phyloP scores from a whole-genome alignment of 805 yeast species.

The Clavispora carvajalis region DNA sequence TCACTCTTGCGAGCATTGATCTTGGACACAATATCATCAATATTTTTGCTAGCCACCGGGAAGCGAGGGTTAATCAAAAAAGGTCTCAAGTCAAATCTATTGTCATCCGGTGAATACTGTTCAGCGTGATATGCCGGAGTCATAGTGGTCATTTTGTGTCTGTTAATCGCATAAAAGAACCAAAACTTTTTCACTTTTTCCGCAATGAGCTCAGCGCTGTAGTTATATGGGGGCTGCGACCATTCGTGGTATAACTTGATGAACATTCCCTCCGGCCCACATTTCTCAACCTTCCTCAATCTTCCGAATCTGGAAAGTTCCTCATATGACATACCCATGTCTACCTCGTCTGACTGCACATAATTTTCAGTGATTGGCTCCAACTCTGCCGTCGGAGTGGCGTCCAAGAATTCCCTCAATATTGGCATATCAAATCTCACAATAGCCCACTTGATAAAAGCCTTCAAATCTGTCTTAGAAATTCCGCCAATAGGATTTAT shows the following conservation, averaged over 20 bases:
- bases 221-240: conserved; percentile 61
- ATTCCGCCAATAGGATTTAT: conserved; percentile 98
- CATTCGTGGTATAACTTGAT: conserved; percentile 85
- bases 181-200: conserved; percentile 89
- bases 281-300: conserved; percentile 83
- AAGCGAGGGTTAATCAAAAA: conserved; percentile 86
- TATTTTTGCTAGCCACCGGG: conserved; percentile 84
- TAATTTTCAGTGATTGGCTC: conserved; percentile 92
- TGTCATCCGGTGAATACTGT: conserved; percentile 96
- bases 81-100: conserved; percentile 94
- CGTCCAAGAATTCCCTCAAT: conserved; percentile 70
- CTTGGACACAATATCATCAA: conserved; percentile 69
- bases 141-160: conserved; percentile 96
- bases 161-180: conserved; percentile 88
- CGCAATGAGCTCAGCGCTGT: conserved; percentile 81
- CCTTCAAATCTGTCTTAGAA: conserved; percentile 86
- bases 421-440: conserved; percentile 69
- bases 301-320: conserved; percentile 89
- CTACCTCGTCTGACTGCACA: conserved; percentile 93
- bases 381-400: conserved; percentile 96
- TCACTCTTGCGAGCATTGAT: conserved; percentile 39
- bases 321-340: conserved; percentile 98
- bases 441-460: conserved; percentile 78
- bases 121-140: conserved; percentile 98
- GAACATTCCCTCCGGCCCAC: conserved; percentile 97